Base-by-base conservation (phyloP, 2,329 filamentous ascomycete species). In the Pseudogymnoascus sp. region DNA sequence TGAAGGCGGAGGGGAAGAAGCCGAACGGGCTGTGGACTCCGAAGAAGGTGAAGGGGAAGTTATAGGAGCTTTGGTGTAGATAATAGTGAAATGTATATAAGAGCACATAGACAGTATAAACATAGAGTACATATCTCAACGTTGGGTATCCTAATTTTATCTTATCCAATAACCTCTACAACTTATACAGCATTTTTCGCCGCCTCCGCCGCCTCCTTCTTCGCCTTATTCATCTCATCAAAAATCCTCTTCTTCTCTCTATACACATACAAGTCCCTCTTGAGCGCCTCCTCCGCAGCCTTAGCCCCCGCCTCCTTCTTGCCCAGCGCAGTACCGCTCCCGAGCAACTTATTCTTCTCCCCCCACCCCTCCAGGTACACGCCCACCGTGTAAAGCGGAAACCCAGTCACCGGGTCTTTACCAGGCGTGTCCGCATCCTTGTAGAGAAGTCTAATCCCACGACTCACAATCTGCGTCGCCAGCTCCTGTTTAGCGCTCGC, bases 221-320 rank as follows among this genome's bases (percentile, higher is more conserved):
- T 71, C 59, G 67, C 33, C 47, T 66, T 64, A 53, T 65, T 50
- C 62, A 69, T 69, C 50, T 78, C 78, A 71, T 80, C 77, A 60
- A 78, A 74, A 23, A 80, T 69, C 67, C 74, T 78, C 69, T 78
- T 80, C 64, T 77, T 76, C 13, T 78, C 76, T 74, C 75, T 77
- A 38, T 79, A 79, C 61, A 76, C 75, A 68, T 78, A 78, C 23
- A 74, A 71, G 67, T 89, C 68, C 69, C 87, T 88, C 72, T 86
- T 87, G 71, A 93, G 70, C 0, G 87, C 88, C 68, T 79, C 78
- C 44, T 78, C 75, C 0, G 90, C 90, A 1, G 89, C 89, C 67
- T 83, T 86, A 13, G 82, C 78, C 0, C 86, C 87, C 1, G 89
- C 90, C 64, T 90, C 87, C 64, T 83, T 84, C 76, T 91, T 91